phyloP scores from a whole-genome alignment of 768 basidiomycete species.

The Mycena galericulata region DNA sequence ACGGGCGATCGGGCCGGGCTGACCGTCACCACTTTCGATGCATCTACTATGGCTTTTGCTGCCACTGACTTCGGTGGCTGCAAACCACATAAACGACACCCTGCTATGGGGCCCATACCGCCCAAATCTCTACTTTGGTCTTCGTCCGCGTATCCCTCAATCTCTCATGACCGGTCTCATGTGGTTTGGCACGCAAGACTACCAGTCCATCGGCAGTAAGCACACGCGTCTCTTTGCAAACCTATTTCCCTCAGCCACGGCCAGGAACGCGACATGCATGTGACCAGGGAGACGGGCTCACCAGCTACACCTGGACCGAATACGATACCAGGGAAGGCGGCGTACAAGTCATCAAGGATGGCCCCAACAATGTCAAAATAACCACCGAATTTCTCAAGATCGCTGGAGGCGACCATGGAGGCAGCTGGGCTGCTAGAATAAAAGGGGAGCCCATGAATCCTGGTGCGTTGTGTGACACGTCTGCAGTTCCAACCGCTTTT shows the following conservation, averaged over 20 bases:
- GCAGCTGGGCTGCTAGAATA: conserved; percentile 90
- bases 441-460: conserved; percentile 82
- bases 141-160: conserved; percentile 85
- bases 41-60: conserved; percentile 60
- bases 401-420: conserved; percentile 84
- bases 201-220: conserved; percentile 74
- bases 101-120: conserved; percentile 90
- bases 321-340: conserved; percentile 91
- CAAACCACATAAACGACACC: conserved; percentile 60
- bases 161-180: conserved; percentile 94
- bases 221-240: conserved; percentile 27
- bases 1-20: no score
- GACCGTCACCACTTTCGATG: conserved; percentile 44
- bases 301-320: conserved; percentile 87
- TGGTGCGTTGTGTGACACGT: conserved; percentile 54
- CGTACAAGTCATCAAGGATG: conserved; percentile 86
- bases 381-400: conserved; percentile 90
- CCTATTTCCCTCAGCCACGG: conserved; percentile 21
- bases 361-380: conserved; percentile 85
- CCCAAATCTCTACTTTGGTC: conserved; percentile 95
- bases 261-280: conserved; percentile 87
- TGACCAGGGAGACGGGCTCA: conserved; percentile 87
- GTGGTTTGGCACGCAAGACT: conserved; percentile 94
- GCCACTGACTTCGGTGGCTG: conserved; percentile 53
- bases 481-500: not conserved